Base-by-base conservation (phyloP, 495 filamentous ascomycete genomes). In the Melanomma pulvis-pyrius region DNA sequence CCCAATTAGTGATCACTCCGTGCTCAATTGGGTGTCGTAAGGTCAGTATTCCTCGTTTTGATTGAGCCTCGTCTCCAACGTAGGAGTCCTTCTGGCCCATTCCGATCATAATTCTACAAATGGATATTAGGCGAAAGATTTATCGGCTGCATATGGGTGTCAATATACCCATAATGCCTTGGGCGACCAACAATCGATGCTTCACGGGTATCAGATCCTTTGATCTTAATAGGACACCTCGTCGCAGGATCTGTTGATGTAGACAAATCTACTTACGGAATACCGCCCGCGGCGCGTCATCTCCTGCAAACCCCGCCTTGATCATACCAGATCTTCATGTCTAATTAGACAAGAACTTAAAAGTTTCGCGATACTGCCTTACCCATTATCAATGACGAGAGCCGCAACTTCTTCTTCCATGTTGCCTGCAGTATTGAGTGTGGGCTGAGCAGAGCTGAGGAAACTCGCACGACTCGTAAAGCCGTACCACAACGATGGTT, bases 201-300 rank as follows among this genome's bases (percentile, higher is more conserved):
- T 98, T n/a, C n/a, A n/a, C n/a, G n/a, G n/a, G n/a, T n/a, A n/a
- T n/a, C n/a, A n/a, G n/a, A n/a, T n/a, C n/a, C n/a, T n/a, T n/a
- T n/a, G n/a, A n/a, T n/a, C n/a, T n/a, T n/a, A n/a, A n/a, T n/a
- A n/a, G n/a, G n/a, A n/a, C n/a, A n/a, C n/a, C n/a, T n/a, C n/a
- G 75, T 32, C 13, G 41, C 49, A 22, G 17, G 55, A 34, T 25
- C 15, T 52, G 44, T 68, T 66, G 15, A 61, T n/a, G n/a, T n/a
- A n/a, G n/a, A n/a, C n/a, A n/a, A n/a, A n/a, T n/a, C n/a, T n/a
- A 97, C 94, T 96, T 91, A 98, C 94, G 94, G 88, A 98, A 98
- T 77, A 98, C 94, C 82, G 94, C 94, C 84, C 94, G 87, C 74
- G 94, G 94, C 82, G 94, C 94, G 92, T 98, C 94, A 79, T 98